Evolutionary conservation across 495 filamentous ascomycete genomes (phyloP).

Genomic region (Clavariopsis aquatica): DNA sequence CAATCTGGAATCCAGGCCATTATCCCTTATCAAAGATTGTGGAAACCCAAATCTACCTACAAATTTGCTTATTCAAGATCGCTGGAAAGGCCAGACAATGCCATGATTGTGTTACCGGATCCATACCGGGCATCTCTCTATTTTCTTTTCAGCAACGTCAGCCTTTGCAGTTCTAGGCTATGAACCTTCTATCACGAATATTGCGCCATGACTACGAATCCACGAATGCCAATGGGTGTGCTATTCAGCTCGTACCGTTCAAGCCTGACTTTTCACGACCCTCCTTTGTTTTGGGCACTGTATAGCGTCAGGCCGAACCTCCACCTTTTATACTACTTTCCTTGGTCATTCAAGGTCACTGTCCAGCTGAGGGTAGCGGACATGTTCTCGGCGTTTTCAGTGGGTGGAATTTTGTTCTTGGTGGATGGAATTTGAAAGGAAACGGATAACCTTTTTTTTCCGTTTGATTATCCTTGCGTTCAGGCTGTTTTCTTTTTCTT

Average conservation of each 20-base stretch:
- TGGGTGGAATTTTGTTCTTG: background rate
- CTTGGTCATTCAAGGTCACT: background rate
- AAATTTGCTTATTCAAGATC: background rate
- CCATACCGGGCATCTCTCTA: conserved; percentile 11
- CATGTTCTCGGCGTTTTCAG: background rate
- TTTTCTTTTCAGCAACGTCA: conserved; percentile 10
- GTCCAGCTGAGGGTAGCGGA: background rate
- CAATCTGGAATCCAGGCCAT: background rate
- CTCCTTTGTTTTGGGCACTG: background rate
- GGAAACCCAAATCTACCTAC: background rate
- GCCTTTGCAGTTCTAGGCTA: background rate
- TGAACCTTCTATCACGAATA: background rate
- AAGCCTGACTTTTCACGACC: conserved; percentile 3
- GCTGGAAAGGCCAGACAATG: background rate
- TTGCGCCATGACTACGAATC: background rate
- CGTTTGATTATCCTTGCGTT: too few relatives aligned
- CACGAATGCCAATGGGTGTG: background rate
- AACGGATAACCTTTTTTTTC: background rate
- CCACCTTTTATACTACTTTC: background rate
- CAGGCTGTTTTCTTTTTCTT: background rate
- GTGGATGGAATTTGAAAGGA: background rate
- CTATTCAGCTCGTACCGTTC: background rate
- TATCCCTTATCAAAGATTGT: background rate
- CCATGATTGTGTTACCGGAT: conserved; percentile 32
- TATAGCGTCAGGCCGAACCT: background rate